Base-by-base conservation (phyloP, 768 basidiomycete species). In the Termitomyces sp. region DNA sequence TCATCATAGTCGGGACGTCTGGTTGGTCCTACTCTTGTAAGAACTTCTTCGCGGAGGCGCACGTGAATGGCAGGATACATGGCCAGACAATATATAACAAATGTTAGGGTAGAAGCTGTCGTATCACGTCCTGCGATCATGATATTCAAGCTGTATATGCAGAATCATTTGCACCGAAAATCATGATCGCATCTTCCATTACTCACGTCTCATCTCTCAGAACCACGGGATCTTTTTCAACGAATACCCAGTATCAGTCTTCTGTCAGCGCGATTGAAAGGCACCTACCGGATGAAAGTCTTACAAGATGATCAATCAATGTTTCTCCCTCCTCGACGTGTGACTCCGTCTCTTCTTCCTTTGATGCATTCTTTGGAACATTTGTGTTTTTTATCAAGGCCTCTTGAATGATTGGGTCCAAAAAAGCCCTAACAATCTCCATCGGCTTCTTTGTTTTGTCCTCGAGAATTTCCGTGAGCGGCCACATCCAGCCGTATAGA, bases 31-130 rank as follows among this genome's bases (percentile, higher is more conserved):
- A 87, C 75, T 36, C 77, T 77, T 35, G 67, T 65, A 6, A 83
- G 66, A 48, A 88, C 77, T 69, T 88, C 86, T 53, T 81, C 72
- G 1, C 82, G 77, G 24, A 87, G 74, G 8, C 80, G 77, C 1
- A 61, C 38, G 18, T 75, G 67, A 49, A 85, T 73, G 0, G 73
- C 63, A 0, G 82, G 80, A 62, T 87, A 73, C 61, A 76, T 76
- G 22, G 85, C 73, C 10, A 87, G 75, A 66, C 74, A 67, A 58
- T 78, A 76, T 6, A 77, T 59, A 3, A 70, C 62, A 57, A 77
- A 78, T 0, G 77, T 78, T 6, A 80, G 66, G 0, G 78, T 77
- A 6, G 75, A 64, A 22, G 78, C 75, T 1, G 77, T 80, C 2
- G 78, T 78, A 57, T 79, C 79, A 53, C 78, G 67, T 33, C 77